Base-by-base conservation (phyloP, 371 early-diverging fungal species). In the Rhizopus arrhizus region DNA sequence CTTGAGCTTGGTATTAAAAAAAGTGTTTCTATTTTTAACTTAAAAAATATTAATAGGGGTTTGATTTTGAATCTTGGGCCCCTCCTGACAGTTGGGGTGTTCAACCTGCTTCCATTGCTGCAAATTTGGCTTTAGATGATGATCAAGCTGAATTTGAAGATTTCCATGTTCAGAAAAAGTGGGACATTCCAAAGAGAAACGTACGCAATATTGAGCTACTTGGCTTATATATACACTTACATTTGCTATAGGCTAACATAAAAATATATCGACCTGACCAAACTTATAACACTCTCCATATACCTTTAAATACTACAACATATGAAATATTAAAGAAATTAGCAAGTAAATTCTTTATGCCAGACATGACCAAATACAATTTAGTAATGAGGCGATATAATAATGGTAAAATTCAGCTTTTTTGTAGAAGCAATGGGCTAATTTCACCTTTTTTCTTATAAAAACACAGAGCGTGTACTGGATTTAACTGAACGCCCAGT, bases 21-120 rank as follows among this genome's bases (percentile, higher is more conserved):
- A 22, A 22, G 13, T 32, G 8, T 13, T 50, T 50, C 1, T 40
- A 13, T 0, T 8, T 8, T 13, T 11, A 13, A 13, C 13, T 11
- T 40, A 38, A n/a, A 28, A 15, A n/a, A 41, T 59, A 43, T 56
- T 8, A 13, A 13, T 13, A 45, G 45, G 45, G 13, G 13, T 12
- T 43, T 15, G 28, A 31, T 36, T 9, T 36, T n/a, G 45, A 31
- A 31, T 41, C 29, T 43, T 88, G 88, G 88, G 69, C 78, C 3
- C 81, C 87, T 35, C 88, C 88, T 42, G 88, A 88, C 46, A 85
- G 85, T 31, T 88, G 88, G 88, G 86, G 79, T 5, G 85, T 88
- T 13, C 69, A 78, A 45, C 57, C 64, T 13, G 53, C 53, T 3
- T 52, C 55, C 32, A 49, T 16, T 32, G 29, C 15, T 36, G 51